These are phyloP conservation scores for Lathyrus sativus DNA, from an alignment of 306 rosid genomes.

Conservation along the genomic window DNA sequence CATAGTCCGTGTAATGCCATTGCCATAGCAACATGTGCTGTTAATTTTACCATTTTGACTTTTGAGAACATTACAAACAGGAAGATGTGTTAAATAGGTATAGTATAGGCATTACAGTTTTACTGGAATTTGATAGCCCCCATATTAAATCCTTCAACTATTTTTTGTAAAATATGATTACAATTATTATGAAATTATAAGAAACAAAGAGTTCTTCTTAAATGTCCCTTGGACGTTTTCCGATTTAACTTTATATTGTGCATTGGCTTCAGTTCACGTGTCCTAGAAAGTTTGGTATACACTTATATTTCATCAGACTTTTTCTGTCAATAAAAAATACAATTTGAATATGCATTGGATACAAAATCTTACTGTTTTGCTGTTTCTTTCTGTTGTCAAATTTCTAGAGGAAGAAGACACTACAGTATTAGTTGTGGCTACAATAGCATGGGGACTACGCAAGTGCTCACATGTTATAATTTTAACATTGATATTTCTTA, in stretches of 20 bases:
- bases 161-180: conserved; percentile 15
- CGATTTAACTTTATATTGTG: conserved; percentile 4
- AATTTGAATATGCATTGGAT: conserved; percentile 21
- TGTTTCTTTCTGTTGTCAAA: conserved; percentile 33
- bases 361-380: conserved; percentile 32
- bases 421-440: conserved; percentile 71
- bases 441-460: conserved; percentile 85
- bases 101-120: neutral
- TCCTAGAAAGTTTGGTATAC: conserved; percentile 12
- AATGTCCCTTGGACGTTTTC: conserved; percentile 3
- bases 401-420: conserved; percentile 71
- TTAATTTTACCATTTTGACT: conserved; percentile 14
- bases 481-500: conserved; percentile 73
- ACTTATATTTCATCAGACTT: neutral
- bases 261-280: conserved; percentile 13
- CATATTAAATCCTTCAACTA: conserved; percentile 9
- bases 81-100: conserved; percentile 15
- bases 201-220: conserved; percentile 20
- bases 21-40: conserved; percentile 15
- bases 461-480: conserved; percentile 77
- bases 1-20: conserved; percentile 21
- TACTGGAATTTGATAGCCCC: conserved; percentile 10
- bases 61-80: conserved; percentile 6
- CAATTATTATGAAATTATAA: conserved; percentile 15
- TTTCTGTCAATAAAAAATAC: neutral